Evolutionary conservation across 1,284 basidiomycete genomes (phyloP), one percentile per base, ranked within the genome.

Genomic region (Malassezia equina): DNA sequence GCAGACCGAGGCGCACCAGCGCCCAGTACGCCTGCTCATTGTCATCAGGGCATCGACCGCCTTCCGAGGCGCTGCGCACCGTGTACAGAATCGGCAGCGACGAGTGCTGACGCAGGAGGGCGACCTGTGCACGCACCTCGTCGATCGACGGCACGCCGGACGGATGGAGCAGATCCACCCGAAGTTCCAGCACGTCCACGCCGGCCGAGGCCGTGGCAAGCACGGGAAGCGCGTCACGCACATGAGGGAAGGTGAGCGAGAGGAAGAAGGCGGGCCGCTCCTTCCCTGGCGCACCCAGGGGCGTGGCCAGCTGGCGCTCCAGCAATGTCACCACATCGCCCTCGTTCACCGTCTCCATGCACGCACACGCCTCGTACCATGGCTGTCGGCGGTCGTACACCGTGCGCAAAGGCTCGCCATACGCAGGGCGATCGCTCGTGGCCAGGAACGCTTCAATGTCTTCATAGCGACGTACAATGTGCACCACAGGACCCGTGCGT

Each of bases 11-110:
- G 46, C 82, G 78, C 71, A 94, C 80, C 13, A 96, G 80, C 39
- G 84, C 83, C 60, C 86, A 83, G 32, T 86, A 88, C 58, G 86
- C 85, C 49, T 84, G 81, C 52, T 83, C 78, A 0, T 82, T 82
- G 32, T 80, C 78, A 67, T 93, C 86, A 0, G 91, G 90, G 80
- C 90, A 93, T 42, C 85, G 82, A 6, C 94, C 93, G 39, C 93
- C 93, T 75, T 98, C 91, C 1, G 85, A 82, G 27, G 81, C 80
- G 3, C 89, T 91, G 23, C 93, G 81, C 24, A 94, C 86, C 0
- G 91, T 94, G 78, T 85, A 96, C 52, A 98, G 84, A 62, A 96
- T 83, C 0, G 94, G 93, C 2, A 98, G 80, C 1, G 80, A 78
- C 0, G 88, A 87, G 12, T 80, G 80, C 48, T 86, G 83, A 39